Evolutionary conservation across 305 asterid species (phyloP).

Genomic region (Andrographis paniculata): DNA sequence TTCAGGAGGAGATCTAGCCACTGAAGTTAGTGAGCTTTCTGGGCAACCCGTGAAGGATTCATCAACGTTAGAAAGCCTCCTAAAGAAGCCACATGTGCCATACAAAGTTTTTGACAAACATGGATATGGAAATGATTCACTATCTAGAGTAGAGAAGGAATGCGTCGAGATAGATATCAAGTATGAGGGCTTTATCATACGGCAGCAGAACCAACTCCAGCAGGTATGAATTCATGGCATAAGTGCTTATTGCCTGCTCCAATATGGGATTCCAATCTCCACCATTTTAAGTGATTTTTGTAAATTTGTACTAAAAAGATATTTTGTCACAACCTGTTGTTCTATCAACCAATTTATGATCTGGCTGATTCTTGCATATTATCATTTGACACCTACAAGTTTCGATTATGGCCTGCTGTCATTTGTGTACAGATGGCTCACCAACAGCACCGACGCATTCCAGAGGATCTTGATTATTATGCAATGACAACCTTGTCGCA

Average conservation of each 20-base stretch:
- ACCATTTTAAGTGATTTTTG: too few relatives aligned
- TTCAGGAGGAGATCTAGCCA: constrained; percentile 73
- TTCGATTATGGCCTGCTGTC: constrained; percentile 18
- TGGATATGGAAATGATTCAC: constrained; percentile 71
- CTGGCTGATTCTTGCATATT: too few relatives aligned
- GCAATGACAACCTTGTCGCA: constrained; percentile 77
- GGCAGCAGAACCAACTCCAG: constrained; percentile 82
- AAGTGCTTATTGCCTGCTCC: not conserved
- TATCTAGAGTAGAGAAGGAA: constrained; percentile 76
- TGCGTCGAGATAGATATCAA: constrained; percentile 92
- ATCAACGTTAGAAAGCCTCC: constrained; percentile 78
- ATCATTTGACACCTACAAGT: constrained; percentile 6
- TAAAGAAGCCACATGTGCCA: constrained; percentile 84
- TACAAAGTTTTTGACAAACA: constrained; percentile 74
- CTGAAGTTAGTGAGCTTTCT: constrained; percentile 58
- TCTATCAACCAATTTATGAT: too few relatives aligned
- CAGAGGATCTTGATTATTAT: constrained; percentile 71
- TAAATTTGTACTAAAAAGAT: too few relatives aligned
- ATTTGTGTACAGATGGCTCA: constrained; percentile 76
- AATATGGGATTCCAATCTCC: not conserved
- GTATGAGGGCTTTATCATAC: constrained; percentile 89
- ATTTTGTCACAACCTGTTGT: too few relatives aligned
- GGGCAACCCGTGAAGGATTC: constrained; percentile 78
- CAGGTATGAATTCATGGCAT: constrained; percentile 38
- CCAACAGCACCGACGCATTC: constrained; percentile 72